Conservation (phyloP, 139 green algal genomes). For the Micromonas commoda region DNA sequence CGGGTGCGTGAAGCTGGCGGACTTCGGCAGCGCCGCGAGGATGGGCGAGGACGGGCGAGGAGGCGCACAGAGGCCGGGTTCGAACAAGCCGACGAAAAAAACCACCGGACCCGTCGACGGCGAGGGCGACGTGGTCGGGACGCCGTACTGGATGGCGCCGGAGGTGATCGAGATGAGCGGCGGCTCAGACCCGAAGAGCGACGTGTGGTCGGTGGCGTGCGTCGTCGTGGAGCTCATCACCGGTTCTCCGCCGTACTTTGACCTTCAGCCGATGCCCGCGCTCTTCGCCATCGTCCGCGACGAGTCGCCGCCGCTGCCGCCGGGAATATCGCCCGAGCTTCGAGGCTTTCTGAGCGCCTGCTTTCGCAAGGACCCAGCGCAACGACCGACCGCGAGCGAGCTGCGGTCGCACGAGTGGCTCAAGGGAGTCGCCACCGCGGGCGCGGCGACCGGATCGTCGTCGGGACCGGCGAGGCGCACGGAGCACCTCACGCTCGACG, state of each 20-base stretch:
- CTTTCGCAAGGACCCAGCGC: constrained; percentile 29
- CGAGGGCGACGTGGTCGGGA: constrained; percentile 17
- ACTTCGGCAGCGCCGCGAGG: constrained; percentile 47
- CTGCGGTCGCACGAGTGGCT: constrained; percentile 21
- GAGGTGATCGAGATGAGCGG: constrained; percentile 44
- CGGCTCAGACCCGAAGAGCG: constrained; percentile 26
- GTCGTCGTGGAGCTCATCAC: constrained; percentile 51
- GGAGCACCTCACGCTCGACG: neutral
- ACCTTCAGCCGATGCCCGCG: constrained; percentile 44
- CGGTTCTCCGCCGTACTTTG: constrained; percentile 40
- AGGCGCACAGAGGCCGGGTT: neutral
- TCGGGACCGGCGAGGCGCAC: neutral
- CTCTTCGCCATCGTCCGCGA: constrained; percentile 47
- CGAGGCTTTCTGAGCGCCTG: constrained; percentile 40
- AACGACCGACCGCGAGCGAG: constrained; percentile 7
- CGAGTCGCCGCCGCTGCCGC: constrained; percentile 26
- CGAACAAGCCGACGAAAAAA: too few relatives aligned
- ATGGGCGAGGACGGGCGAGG: neutral
- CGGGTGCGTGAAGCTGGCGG: constrained; percentile 48
- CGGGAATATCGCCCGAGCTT: constrained; percentile 10
- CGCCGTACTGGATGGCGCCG: constrained; percentile 37
- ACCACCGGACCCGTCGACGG: too few relatives aligned
- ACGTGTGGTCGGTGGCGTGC: constrained; percentile 49
- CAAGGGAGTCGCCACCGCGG: neutral
- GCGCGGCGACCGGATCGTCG: too few relatives aligned